phyloP scores from a whole-genome alignment of 495 filamentous ascomycete species.

The Tuber microsphaerosporum region DNA sequence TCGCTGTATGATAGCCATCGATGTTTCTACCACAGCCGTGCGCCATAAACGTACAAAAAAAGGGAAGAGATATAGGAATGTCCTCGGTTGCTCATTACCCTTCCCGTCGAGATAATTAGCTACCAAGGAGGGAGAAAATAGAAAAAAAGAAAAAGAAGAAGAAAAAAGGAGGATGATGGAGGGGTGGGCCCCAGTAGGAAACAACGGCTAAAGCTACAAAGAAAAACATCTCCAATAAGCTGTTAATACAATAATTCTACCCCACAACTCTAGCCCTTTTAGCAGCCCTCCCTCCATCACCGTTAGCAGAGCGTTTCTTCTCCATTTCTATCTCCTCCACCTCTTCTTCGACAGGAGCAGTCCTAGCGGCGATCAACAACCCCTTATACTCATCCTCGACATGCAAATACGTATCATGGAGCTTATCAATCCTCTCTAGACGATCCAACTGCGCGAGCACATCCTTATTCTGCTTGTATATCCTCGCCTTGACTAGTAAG shows the following conservation, averaged over 20 bases:
- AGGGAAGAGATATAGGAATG: background rate
- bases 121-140: background rate
- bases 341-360: constrained; percentile 67
- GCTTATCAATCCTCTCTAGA: constrained; percentile 67
- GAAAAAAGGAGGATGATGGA: background rate
- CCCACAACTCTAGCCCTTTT: constrained; percentile 73
- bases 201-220: constrained; percentile 3
- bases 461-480: constrained; percentile 54
- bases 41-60: background rate
- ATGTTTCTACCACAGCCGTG: background rate
- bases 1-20: background rate
- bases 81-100: background rate
- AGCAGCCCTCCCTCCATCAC: constrained; percentile 54
- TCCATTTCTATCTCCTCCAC: constrained; percentile 65
- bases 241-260: constrained; percentile 33
- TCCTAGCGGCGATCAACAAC: constrained; percentile 53
- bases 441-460: constrained; percentile 71
- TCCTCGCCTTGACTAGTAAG: constrained; percentile 56
- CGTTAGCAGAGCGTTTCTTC: constrained; percentile 19
- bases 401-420: constrained; percentile 66
- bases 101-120: background rate
- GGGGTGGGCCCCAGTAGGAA: too few species aligned
- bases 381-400: constrained; percentile 78
- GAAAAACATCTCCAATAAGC: background rate
- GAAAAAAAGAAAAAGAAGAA: too few species aligned